Conservation (phyloP, 1,284 basidiomycete species). For the Takashimella koratensis region DNA sequence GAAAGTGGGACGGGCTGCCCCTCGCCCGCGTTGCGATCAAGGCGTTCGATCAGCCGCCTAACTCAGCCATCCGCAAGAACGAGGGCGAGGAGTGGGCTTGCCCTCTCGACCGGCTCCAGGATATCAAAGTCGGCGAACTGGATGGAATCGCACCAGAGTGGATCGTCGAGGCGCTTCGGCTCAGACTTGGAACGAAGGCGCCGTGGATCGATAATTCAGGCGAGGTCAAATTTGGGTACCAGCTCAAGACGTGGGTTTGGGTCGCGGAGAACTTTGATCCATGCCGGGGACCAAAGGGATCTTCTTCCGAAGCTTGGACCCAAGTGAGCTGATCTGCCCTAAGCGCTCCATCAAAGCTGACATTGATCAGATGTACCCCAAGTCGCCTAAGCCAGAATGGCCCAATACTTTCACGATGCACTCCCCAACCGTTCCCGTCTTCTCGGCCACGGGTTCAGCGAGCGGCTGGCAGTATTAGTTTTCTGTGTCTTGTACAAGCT, state of each 20-base stretch:
- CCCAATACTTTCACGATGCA: too few relatives aligned
- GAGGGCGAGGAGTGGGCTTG: neutral
- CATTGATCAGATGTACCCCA: too few relatives aligned
- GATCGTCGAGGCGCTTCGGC: neutral
- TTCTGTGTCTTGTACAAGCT: neutral
- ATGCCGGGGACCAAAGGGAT: neutral
- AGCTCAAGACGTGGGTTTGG: neutral
- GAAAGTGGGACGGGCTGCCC: neutral
- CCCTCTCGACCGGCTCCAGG: neutral
- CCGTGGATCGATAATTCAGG: too few relatives aligned
- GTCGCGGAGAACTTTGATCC: neutral
- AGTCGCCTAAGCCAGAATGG: too few relatives aligned
- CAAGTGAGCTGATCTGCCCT: neutral
- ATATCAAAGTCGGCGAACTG: neutral
- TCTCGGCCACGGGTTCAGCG: too few relatives aligned
- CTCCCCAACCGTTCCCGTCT: too few relatives aligned
- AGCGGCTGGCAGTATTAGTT: too few relatives aligned
- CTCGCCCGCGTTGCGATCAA: neutral
- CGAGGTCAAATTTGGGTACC: too few relatives aligned
- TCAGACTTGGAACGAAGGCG: neutral
- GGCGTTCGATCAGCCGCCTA: neutral
- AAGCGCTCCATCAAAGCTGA: too few relatives aligned
- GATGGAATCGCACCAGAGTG: neutral
- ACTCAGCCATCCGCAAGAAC: neutral
- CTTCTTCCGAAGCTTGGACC: neutral